Evolutionary conservation across 257 asterid genomes (phyloP), one percentile per base, ranked within the genome.

Genomic region (Jasminum sambac): DNA sequence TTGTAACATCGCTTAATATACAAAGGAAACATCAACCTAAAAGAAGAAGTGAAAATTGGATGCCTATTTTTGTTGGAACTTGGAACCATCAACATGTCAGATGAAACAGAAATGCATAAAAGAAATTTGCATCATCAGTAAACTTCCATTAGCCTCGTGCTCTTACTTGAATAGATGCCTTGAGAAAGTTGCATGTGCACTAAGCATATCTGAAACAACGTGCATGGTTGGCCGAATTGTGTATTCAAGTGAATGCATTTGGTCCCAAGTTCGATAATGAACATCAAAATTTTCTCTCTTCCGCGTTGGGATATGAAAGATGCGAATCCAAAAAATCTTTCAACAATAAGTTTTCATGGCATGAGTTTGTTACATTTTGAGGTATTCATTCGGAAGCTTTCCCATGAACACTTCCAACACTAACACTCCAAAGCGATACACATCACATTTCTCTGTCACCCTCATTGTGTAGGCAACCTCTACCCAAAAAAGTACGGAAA

Each of bases 401-500:
- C 75, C 75, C 38, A 25, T 34, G 61, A 71, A 43, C 55, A 71
- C 42, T 66, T 71, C 75, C 68, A 71, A 62, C 16, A 69, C 61
- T 17, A 71, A 17, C 16, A 71, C 63, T 71, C 75, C 75, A 61
- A 71, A 71, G 61, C 75, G 43, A 46, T 71, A 71, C n/a, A 71
- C 75, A 16, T 71, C 75, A 46, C 75, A 71, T 61, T 41, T 71
- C 44, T 62, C 52, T 2, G 75, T 71, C 0, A 71, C 69, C 58
- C 62, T 62, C 75, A 71, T 5, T 25, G 75, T 71, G 13, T 60
- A 71, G 17, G 75, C 75, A 26, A 71, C 44, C 46, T 71, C 75
- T 71, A 46, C 37, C 14, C 43, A 71, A n/a, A 46, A 62, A 8
- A 26, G 9, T 39, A 58, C 17, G 2, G 11, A n/a, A 11, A 26